Evolutionary conservation across 208 protist species (phyloP).

Genomic region (Plasmodiophora brassicae): DNA sequence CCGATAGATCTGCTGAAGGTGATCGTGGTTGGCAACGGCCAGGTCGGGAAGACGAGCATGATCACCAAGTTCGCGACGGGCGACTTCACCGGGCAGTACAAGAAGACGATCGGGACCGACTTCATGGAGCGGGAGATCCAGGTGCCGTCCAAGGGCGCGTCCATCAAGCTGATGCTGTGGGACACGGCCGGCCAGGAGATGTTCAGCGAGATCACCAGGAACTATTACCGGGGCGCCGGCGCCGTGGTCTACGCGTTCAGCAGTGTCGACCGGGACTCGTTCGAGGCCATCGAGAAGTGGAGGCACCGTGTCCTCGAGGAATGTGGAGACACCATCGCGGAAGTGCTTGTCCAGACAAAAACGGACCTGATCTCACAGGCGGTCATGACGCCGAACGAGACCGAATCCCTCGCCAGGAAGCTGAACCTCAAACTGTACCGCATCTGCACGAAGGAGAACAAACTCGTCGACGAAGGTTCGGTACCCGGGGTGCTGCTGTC

Average conservation of each 20-base stretch:
- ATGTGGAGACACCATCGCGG: slow-evolving; percentile 23
- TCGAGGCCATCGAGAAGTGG: slow-evolving; percentile 40
- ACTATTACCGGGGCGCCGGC: slow-evolving; percentile 44
- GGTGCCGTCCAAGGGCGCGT: not conserved
- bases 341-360: slow-evolving; percentile 45
- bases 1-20: slow-evolving; percentile 71
- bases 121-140: slow-evolving; percentile 49
- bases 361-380: slow-evolving; percentile 38
- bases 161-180: slow-evolving; percentile 43
- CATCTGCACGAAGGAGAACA: slow-evolving; percentile 40
- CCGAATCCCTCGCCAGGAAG: slow-evolving; percentile 37
- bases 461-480: slow-evolving; percentile 37
- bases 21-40: slow-evolving; percentile 84
- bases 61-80: slow-evolving; percentile 78
- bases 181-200: slow-evolving; percentile 54
- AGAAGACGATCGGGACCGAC: slow-evolving; percentile 66
- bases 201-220: slow-evolving; percentile 41
- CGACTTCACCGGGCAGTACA: slow-evolving; percentile 80
- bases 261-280: slow-evolving; percentile 40
- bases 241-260: slow-evolving; percentile 38
- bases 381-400: slow-evolving; percentile 15
- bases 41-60: slow-evolving; percentile 85
- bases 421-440: slow-evolving; percentile 43
- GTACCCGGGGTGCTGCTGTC: not conserved
- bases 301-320: slow-evolving; percentile 31